phyloP scores from a whole-genome alignment of 345 rosid species.

The Eutrema heterophyllum region DNA sequence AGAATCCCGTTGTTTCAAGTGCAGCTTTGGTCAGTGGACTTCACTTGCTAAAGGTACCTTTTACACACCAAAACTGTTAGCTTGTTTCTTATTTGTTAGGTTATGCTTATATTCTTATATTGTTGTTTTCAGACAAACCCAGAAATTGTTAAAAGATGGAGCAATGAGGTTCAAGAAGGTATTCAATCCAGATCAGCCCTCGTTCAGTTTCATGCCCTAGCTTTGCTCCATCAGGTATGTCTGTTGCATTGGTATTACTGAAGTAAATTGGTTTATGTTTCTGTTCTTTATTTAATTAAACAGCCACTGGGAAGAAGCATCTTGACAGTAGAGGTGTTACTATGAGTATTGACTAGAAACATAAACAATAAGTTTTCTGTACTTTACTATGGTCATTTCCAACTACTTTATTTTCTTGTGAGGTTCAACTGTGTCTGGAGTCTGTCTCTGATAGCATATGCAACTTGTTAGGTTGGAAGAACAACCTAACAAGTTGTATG shows the following conservation, averaged over 20 bases:
- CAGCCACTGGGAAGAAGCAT: background rate
- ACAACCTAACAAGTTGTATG: background rate
- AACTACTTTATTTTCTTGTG: background rate
- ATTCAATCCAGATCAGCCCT: conserved; percentile 95
- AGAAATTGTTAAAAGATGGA: conserved; percentile 96
- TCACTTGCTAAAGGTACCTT: conserved; percentile 82
- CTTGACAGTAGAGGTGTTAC: background rate
- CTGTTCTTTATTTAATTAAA: background rate
- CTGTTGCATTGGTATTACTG: conserved; percentile 6
- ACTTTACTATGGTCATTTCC: background rate
- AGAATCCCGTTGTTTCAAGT: conserved; percentile 98
- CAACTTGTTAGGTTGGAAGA: background rate
- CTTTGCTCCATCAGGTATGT: conserved; percentile 79
- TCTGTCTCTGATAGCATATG: background rate
- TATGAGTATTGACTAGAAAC: background rate
- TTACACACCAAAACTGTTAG: background rate
- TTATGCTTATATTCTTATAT: background rate
- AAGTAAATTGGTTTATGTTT: background rate
- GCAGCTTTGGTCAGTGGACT: conserved; percentile 98
- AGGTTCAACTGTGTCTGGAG: background rate
- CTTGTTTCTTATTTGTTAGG: background rate
- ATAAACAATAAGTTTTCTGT: background rate
- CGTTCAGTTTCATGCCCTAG: conserved; percentile 96
- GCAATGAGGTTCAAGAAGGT: conserved; percentile 99
- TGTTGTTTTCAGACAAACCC: conserved; percentile 59